phyloP scores from a whole-genome alignment of 441 rosid genomes.

The Daphne laureola region DNA sequence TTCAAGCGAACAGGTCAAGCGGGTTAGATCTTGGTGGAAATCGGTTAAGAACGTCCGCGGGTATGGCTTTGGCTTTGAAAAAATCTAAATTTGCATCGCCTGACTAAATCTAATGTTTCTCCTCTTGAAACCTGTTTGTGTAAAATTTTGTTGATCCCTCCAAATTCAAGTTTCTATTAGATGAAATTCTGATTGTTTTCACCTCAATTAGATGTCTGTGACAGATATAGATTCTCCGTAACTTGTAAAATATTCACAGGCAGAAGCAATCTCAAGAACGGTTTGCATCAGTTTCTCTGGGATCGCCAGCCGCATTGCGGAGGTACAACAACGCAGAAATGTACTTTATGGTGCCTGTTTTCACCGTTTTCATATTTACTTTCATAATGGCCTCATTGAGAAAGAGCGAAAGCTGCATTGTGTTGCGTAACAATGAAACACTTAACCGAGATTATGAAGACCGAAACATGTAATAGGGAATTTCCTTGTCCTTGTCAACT shows the following conservation, averaged over 20 bases:
- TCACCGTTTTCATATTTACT: slow-evolving; percentile 23
- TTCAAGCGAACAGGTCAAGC: slow-evolving; percentile 21
- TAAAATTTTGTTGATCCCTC: too few relatives aligned
- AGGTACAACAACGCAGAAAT: slow-evolving; percentile 21
- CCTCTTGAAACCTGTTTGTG: too few relatives aligned
- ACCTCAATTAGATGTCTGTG: too few relatives aligned
- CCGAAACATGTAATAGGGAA: background rate
- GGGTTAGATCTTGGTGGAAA: slow-evolving; percentile 41
- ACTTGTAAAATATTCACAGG: slow-evolving; percentile 23
- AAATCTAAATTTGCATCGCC: too few relatives aligned
- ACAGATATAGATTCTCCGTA: too few relatives aligned
- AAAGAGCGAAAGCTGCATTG: slow-evolving; percentile 14
- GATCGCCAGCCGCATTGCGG: slow-evolving; percentile 16
- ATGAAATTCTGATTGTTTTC: too few relatives aligned
- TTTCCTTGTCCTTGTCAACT: background rate
- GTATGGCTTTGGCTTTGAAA: slow-evolving; percentile 31
- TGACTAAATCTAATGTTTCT: too few relatives aligned
- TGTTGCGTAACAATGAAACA: slow-evolving; percentile 8
- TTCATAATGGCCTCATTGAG: slow-evolving; percentile 17
- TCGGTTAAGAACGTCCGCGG: slow-evolving; percentile 45
- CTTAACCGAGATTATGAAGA: slow-evolving; percentile 3
- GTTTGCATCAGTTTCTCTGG: slow-evolving; percentile 35
- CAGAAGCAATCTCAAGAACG: slow-evolving; percentile 30
- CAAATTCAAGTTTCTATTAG: too few relatives aligned
- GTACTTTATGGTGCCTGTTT: slow-evolving; percentile 16